Evolutionary conservation across 2,329 filamentous ascomycete genomes (phyloP).

Genomic region (Fusarium buharicum): DNA sequence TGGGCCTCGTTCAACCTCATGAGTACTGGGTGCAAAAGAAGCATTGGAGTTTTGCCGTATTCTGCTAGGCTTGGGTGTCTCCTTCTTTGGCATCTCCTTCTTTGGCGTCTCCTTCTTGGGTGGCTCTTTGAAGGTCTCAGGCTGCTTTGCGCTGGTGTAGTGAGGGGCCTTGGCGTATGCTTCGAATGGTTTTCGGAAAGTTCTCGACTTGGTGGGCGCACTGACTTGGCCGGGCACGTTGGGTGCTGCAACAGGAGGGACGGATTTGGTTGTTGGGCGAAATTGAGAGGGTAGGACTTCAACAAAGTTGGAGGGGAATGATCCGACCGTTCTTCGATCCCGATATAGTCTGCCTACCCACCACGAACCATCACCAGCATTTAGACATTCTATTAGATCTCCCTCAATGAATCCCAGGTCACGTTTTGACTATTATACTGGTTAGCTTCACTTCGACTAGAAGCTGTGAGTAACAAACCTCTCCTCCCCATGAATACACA

Average conservation of each 20-base stretch:
- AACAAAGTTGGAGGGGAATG: slow-evolving; percentile 98
- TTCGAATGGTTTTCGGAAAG: slow-evolving; percentile 74
- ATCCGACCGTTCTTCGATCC: slow-evolving; percentile 88
- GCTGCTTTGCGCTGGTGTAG: slow-evolving; percentile 71
- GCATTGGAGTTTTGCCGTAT: slow-evolving; percentile 55
- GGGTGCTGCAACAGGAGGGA: slow-evolving; percentile 68
- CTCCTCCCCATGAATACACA: slow-evolving; percentile 93
- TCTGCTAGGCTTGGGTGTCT: slow-evolving; percentile 51
- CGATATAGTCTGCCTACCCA: slow-evolving; percentile 94
- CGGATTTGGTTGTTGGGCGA: slow-evolving; percentile 74
- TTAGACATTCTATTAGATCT: slow-evolving; percentile 96
- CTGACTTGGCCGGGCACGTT: slow-evolving; percentile 62
- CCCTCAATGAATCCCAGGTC: slow-evolving; percentile 98
- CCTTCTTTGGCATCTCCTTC: slow-evolving; percentile 44
- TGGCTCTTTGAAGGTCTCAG: slow-evolving; percentile 64
- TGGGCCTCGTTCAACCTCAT: slow-evolving; percentile 40
- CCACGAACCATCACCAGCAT: slow-evolving; percentile 97
- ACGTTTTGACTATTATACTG: slow-evolving; percentile 75
- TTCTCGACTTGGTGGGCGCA: slow-evolving; percentile 68
- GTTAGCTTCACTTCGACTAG: slow-evolving; percentile 38
- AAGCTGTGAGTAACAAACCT: slow-evolving; percentile 62
- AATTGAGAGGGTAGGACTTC: slow-evolving; percentile 87
- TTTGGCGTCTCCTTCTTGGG: slow-evolving; percentile 37
- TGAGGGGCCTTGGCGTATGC: slow-evolving; percentile 74
- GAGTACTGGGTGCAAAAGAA: slow-evolving; percentile 48